These are phyloP conservation scores for Penicillium nordicum DNA, from an alignment of 2,329 filamentous ascomycete genomes.

Conservation along the genomic window DNA sequence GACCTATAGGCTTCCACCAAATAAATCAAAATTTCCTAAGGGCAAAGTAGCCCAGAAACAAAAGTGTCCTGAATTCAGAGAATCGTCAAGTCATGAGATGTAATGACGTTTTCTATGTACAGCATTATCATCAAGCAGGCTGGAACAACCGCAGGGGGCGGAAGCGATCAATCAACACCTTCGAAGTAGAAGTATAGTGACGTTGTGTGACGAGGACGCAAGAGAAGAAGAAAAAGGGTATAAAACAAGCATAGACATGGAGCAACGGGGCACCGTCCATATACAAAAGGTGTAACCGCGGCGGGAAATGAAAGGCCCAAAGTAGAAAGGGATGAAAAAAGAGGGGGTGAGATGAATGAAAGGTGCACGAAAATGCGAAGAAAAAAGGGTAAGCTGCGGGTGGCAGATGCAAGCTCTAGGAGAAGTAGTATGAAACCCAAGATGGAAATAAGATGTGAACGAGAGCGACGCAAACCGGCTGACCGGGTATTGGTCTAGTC, in stretches of 20 bases:
- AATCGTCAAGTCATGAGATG: slow-evolving; percentile 22
- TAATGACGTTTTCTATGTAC: slow-evolving; percentile 23
- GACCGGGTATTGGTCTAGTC: slow-evolving; percentile 34
- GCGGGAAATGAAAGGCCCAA: neutral
- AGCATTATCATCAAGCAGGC: slow-evolving; percentile 16
- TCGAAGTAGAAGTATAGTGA: neutral
- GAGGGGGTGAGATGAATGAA: neutral
- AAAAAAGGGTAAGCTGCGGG: neutral
- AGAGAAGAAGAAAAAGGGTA: slow-evolving; percentile 6
- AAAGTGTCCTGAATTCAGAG: neutral
- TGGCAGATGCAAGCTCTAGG: neutral
- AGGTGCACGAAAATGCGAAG: neutral
- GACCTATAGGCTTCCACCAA: neutral
- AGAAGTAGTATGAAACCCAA: neutral
- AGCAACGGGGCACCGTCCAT: neutral
- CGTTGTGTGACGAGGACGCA: neutral
- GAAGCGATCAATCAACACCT: neutral
- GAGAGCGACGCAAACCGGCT: neutral
- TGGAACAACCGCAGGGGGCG: neutral
- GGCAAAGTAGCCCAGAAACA: slow-evolving; percentile 3
- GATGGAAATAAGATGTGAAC: neutral
- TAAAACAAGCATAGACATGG: slow-evolving; percentile 8
- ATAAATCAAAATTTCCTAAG: neutral
- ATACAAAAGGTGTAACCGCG: neutral
- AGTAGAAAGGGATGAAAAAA: neutral